phyloP scores from a whole-genome alignment of 768 basidiomycete species.

The Pleurotus salmoneostramineus region DNA sequence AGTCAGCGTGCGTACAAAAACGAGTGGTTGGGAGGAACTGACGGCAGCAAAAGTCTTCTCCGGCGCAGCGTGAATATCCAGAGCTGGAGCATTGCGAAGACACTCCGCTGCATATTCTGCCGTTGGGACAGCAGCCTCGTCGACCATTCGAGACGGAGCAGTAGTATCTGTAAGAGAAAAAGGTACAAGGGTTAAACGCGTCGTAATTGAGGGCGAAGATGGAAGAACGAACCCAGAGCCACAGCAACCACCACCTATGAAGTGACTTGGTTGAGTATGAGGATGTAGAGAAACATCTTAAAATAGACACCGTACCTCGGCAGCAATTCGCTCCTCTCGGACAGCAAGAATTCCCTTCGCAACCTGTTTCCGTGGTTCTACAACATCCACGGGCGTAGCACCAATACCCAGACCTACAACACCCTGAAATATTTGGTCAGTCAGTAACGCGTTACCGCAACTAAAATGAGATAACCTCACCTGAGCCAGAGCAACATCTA shows the following conservation, averaged over 20 bases:
- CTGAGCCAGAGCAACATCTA: slow-evolving; percentile 2
- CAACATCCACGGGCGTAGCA: slow-evolving; percentile 1
- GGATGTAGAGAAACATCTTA: neutral
- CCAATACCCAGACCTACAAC: neutral
- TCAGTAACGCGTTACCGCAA: neutral
- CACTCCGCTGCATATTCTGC: neutral
- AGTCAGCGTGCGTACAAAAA: neutral
- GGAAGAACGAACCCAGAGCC: neutral
- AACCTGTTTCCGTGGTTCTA: neutral
- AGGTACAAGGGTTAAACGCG: neutral
- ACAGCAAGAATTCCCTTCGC: slow-evolving; percentile 1
- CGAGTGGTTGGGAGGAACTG: neutral
- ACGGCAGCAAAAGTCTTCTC: slow-evolving; percentile 5
- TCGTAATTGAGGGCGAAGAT: neutral
- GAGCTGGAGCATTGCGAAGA: neutral
- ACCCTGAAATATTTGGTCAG: neutral
- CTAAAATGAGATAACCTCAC: neutral
- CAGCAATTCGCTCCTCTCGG: neutral
- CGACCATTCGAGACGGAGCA: slow-evolving; percentile 1
- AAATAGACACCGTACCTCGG: neutral
- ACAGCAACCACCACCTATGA: slow-evolving; percentile 5
- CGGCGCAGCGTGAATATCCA: neutral
- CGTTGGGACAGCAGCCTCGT: neutral
- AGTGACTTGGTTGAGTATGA: neutral
- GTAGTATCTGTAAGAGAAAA: neutral